Evolutionary conservation across 2,329 filamentous ascomycete genomes (phyloP), one percentile per base, ranked within the genome.

Genomic region (Coniella vitis): DNA sequence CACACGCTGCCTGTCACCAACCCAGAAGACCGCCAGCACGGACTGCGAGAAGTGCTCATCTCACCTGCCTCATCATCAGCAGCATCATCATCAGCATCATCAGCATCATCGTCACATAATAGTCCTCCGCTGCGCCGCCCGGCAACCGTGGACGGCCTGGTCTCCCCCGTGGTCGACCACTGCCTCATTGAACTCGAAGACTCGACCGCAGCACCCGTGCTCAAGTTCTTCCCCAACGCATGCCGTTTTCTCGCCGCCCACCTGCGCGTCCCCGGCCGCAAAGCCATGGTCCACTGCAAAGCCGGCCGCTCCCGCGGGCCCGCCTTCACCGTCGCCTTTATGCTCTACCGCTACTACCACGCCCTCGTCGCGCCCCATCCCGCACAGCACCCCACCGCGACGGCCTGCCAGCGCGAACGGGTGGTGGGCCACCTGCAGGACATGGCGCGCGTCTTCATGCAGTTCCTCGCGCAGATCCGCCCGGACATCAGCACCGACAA

Each of bases 221-320:
- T 42, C 4, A 42, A 42, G 40, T 42, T 42, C 16, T 42, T 42
- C 12, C 40, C 40, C 17, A 42, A 42, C 12, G 40, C 40, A 17
- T 42, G 40, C 10, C 40, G 17, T 2, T 42, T 42, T n/a, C 12
- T 42, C 7, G 29, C 25, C 25, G 25, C 40, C 4, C 25, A 42
- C 9, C 40, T 42, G 13, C 12, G 5, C 17, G 14, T 16, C 3
- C 40, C 25, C 16, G 29, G 22, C 19, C 40, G 40, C 40, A 42
- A 42, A 13, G 17, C 17, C 40, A 34, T 42, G 40, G 29, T 25
- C 4, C 40, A 42, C 40, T 42, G 40, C 40, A 42, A 42, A 17
- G 40, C 40, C 17, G 40, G 40, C 13, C 31, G 32, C 9, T 42
- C 40, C 8, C 40, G 40, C 17, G 40, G 40, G 12, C 40, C 40